phyloP scores from a whole-genome alignment of 257 asterid species.

The Fraxinus cuspidata region DNA sequence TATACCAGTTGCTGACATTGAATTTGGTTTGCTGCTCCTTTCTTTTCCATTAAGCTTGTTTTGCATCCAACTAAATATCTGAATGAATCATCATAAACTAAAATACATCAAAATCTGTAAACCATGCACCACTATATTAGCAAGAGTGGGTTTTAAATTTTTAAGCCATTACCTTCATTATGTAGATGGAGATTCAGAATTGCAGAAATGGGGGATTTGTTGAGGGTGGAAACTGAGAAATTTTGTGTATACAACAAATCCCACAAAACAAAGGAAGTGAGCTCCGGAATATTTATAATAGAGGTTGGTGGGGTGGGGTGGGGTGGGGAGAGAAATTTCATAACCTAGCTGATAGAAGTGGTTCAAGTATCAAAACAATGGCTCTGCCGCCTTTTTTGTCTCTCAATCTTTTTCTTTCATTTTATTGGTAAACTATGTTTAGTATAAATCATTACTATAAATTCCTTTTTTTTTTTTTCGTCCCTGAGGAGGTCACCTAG shows the following conservation, averaged over 20 bases:
- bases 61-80: slow-evolving; percentile 83
- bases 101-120: slow-evolving; percentile 15
- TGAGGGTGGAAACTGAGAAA: slow-evolving; percentile 25
- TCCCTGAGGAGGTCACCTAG: too few relatives aligned
- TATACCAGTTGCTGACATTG: slow-evolving; percentile 36
- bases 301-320: slow-evolving; percentile 15
- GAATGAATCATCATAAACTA: slow-evolving; percentile 17
- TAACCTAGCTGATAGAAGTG: slow-evolving; percentile 18
- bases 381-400: slow-evolving; percentile 26
- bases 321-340: slow-evolving; percentile 15
- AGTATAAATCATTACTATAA: background rate
- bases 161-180: slow-evolving; percentile 57
- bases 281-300: slow-evolving; percentile 34
- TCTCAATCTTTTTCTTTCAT: background rate
- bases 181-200: slow-evolving; percentile 14
- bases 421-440: background rate
- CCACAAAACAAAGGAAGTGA: slow-evolving; percentile 35
- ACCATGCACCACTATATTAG: background rate
- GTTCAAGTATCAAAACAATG: slow-evolving; percentile 57
- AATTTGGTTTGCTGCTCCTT: slow-evolving; percentile 28
- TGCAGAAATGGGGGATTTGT: slow-evolving; percentile 16
- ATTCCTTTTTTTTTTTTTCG: background rate
- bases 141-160: background rate
- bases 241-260: slow-evolving; percentile 26
- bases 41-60: slow-evolving; percentile 48